Evolutionary conservation across 176 grass and related monocot species (phyloP), one percentile per base, ranked within the genome.

Genomic region (Oryza longistaminata): DNA sequence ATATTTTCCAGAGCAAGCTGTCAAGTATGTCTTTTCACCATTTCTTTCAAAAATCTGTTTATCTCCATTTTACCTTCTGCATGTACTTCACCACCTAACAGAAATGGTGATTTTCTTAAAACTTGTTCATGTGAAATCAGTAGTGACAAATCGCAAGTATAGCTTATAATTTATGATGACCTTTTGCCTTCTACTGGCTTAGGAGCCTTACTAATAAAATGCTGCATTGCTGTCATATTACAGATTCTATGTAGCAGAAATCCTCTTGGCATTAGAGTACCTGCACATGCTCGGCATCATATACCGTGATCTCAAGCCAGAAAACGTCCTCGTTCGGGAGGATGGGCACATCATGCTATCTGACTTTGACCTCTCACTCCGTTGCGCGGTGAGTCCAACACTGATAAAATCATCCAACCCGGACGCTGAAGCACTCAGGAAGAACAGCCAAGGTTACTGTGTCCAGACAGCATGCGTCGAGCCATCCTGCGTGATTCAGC

Each of bases 311-410:
- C 88, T 96, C 33, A 96, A 96, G 70, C 91, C 94, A 34, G 94
- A 96, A 85, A 96, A 93, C 22, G 89, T 96, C 66, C 88, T 96
- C 5, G 94, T 96, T 43, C 83, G 91, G 65, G 90, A 91, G 70
- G 94, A 96, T n/a, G 94, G 94, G 19, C 94, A 96, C 69, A 96
- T 96, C 81, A 96, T 93, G 94, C 81, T 96, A 5, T 96, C 91
- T 0, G 94, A 96, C 66, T 93, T 96, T 24, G 91, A 96, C 70
- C 94, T 96, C 69, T 96, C 94, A 52, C 88, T 96, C 42, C 94
- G 88, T 12, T 96, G 94, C 61, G 71, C 91, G 33, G 88, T 96
- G 15, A 96, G 90, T 22, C 94, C 91, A 3, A 93, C 94, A 37
- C 73, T 96, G 7, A 88, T 91, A 73, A 88, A 70, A 61, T 89